These are phyloP conservation scores for Tilletia caries DNA, from an alignment of 1,284 basidiomycete species.

Conservation along the genomic window DNA sequence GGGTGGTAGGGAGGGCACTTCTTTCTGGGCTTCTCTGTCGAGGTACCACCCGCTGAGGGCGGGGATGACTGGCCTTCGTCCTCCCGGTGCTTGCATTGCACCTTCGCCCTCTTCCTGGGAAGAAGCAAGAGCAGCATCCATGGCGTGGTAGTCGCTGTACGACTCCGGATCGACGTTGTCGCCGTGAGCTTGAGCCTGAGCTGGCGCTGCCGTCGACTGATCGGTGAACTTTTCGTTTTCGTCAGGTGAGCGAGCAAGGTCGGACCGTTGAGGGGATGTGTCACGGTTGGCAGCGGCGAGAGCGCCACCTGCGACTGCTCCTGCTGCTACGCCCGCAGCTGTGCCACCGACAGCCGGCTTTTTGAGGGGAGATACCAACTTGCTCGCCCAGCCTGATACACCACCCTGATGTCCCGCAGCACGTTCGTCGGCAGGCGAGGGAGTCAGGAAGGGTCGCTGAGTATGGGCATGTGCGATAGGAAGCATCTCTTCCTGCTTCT, in stretches of 20 bases:
- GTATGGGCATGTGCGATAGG: neutral
- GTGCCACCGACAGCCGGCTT: neutral
- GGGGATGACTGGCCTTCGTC: neutral
- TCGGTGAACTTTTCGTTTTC: conserved; percentile 1
- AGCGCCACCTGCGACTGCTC: no score
- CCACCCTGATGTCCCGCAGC: neutral
- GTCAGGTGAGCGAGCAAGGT: neutral
- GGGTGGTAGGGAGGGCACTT: conserved; percentile 3
- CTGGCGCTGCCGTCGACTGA: neutral
- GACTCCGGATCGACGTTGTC: neutral
- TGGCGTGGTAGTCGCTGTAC: neutral
- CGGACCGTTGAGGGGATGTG: no score
- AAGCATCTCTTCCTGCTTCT: conserved; percentile 10
- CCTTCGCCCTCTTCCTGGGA: no score
- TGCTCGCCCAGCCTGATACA: neutral
- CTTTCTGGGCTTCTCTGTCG: neutral
- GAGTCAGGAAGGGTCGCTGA: neutral
- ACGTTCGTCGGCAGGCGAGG: neutral
- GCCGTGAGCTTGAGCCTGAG: no score
- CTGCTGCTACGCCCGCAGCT: neutral
- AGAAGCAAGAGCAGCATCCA: no score
- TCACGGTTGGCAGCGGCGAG: no score
- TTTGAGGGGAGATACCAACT: neutral
- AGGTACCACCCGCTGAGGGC: conserved; percentile 9
- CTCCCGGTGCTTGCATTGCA: neutral